Evolutionary conservation across 73 alveolate genomes (phyloP), one percentile per base, ranked within the genome.

Genomic region (Paramecium tetraurelia): DNA sequence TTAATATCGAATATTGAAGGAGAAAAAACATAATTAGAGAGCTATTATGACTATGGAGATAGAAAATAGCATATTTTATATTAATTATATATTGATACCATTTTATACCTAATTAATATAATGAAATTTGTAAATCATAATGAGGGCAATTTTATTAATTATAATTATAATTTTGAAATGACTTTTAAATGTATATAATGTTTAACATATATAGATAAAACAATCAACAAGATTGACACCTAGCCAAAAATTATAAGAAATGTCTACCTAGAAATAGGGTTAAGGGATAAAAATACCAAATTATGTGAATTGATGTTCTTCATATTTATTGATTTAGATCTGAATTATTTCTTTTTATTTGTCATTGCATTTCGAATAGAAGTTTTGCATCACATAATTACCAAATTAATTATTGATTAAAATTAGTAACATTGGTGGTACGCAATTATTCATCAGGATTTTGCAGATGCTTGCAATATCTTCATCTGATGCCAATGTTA

Each of bases 331-430:
- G 4, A 63, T 33, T 63, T 63, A 20, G 14, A 63, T 63, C 14
- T 63, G 16, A 27, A 63, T 63, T 33, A 1, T 27, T 63, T 63
- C 41, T 24, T 80, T 80, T 63, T 24, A 3, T 44, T 80, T 80
- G 2, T 80, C 90, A 41, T 80, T 80, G 50, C 90, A 80, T 80
- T 63, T 80, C 27, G n/a, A 31, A 48, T 41, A 80, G 27, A 80
- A 80, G 12, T 80, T 20, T 46, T 80, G n/a, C 76, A 80, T 80
- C 46, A 80, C 90, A 80, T 80, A 80, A 80, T 80, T 80, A 4
- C 90, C 90, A 46, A 80, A 80, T 44, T 40, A 80, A 48, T 80
- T 48, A 44, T 80, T 80, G 57, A 80, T 80, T 33, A 80, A 35
- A 12, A 80, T 21, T 24, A 80, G 24, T 29, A 80, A 24, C 90